phyloP scores from a whole-genome alignment of 176 grass and related monocot genomes.

The Musa beccarii region DNA sequence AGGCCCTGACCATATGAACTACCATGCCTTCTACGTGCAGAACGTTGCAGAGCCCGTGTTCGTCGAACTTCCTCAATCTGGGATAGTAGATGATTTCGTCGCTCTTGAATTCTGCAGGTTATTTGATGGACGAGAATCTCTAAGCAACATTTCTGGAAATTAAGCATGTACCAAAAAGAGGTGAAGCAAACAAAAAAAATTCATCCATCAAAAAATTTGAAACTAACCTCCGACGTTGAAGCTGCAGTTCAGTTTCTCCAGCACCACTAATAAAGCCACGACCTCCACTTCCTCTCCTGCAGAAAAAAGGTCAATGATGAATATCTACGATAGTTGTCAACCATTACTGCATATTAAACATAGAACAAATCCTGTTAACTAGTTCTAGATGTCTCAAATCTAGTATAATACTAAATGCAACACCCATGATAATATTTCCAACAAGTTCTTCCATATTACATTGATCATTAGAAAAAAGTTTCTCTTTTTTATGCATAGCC shows the following conservation, averaged over 20 bases:
- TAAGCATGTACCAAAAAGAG: background rate
- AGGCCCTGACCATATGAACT: constrained; percentile 69
- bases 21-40: constrained; percentile 72
- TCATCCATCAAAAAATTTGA: constrained; percentile 18
- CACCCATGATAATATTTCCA: too few relatives aligned
- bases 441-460: too few relatives aligned
- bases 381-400: too few relatives aligned
- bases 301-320: constrained; percentile 11
- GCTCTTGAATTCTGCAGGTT: constrained; percentile 69
- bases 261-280: constrained; percentile 84
- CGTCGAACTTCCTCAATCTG: constrained; percentile 81
- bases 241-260: constrained; percentile 97
- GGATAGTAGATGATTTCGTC: constrained; percentile 42
- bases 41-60: constrained; percentile 76
- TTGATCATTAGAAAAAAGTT: too few relatives aligned
- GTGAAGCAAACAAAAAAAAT: constrained; percentile 1
- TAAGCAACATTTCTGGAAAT: constrained; percentile 3
- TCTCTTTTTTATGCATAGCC: too few relatives aligned
- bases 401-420: too few relatives aligned
- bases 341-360: too few relatives aligned
- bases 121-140: constrained; percentile 6
- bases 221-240: constrained; percentile 82
- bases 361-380: too few relatives aligned
- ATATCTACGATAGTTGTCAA: background rate
- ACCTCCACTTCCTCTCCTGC: constrained; percentile 89